These are phyloP conservation scores for Paxillus rubicundulus DNA, from an alignment of 768 basidiomycete species.

Conservation along the genomic window DNA sequence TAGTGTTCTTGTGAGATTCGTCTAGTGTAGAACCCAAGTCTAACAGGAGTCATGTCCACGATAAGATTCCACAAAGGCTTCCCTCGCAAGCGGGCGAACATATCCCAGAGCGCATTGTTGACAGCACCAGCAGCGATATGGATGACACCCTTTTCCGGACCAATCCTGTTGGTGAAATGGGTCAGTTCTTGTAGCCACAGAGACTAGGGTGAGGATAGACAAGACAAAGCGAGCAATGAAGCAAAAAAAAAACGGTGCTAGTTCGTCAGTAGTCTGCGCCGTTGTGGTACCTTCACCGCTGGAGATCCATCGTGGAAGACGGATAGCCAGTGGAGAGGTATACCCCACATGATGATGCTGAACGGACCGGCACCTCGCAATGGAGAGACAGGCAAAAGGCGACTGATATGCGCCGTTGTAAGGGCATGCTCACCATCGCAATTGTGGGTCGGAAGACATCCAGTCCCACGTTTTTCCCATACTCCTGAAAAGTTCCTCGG, in stretches of 20 bases:
- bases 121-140: conserved; percentile 87
- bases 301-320: neutral
- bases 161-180: conserved; percentile 55
- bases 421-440: conserved; percentile 63
- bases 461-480: conserved; percentile 93
- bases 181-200: neutral
- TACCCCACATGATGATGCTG: neutral
- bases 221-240: neutral
- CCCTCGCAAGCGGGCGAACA: conserved; percentile 73
- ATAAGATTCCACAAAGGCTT: conserved; percentile 96
- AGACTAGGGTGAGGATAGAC: neutral
- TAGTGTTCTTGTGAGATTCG: neutral
- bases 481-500: conserved; percentile 77
- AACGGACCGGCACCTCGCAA: neutral
- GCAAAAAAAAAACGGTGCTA: neutral
- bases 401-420: no score
- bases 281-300: neutral
- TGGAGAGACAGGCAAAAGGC: neutral
- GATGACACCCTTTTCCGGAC: conserved; percentile 94
- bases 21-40: conserved; percentile 2
- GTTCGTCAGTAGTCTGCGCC: neutral
- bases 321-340: neutral
- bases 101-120: conserved; percentile 92
- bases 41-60: conserved; percentile 81
- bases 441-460: conserved; percentile 83